These are phyloP conservation scores for Magnaporthiopsis incrustans DNA, from an alignment of 2,329 filamentous ascomycete genomes.

Conservation along the genomic window DNA sequence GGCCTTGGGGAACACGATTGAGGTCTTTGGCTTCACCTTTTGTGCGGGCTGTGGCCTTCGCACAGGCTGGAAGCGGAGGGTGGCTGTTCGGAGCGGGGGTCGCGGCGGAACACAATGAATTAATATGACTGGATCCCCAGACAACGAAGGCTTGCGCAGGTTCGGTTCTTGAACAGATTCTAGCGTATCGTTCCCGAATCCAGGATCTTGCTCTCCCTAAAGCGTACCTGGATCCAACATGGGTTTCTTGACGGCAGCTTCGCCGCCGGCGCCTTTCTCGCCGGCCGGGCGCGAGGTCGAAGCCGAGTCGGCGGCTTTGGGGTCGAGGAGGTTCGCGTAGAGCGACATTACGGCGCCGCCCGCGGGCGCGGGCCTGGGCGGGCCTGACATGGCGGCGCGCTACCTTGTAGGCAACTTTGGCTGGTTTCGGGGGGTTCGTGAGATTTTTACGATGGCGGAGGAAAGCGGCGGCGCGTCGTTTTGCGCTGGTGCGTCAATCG, in stretches of 20 bases:
- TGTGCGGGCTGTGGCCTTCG: constrained; percentile 55
- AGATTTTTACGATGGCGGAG: background rate
- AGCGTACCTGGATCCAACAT: constrained; percentile 30
- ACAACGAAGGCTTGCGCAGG: background rate
- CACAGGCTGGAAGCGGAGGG: constrained; percentile 80
- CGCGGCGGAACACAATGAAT: background rate
- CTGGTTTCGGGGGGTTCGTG: background rate
- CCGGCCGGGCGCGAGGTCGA: constrained; percentile 69
- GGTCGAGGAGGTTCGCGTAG: constrained; percentile 76
- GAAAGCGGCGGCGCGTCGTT: background rate
- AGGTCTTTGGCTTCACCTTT: constrained; percentile 48
- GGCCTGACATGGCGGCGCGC: constrained; percentile 13
- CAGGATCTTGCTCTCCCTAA: background rate
- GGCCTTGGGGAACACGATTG: constrained; percentile 42
- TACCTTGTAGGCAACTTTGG: background rate
- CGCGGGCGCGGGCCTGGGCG: constrained; percentile 32
- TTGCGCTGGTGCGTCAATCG: background rate
- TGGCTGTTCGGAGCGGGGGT: constrained; percentile 26
- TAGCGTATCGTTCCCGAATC: background rate
- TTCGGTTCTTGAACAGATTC: background rate
- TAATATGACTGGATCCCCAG: constrained; percentile 3
- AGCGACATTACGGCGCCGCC: constrained; percentile 53
- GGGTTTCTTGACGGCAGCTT: constrained; percentile 51
- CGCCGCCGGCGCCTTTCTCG: constrained; percentile 33
- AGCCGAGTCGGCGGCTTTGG: constrained; percentile 29